phyloP scores from a whole-genome alignment of 2,329 filamentous ascomycete species.

The Fusarium algeriense region DNA sequence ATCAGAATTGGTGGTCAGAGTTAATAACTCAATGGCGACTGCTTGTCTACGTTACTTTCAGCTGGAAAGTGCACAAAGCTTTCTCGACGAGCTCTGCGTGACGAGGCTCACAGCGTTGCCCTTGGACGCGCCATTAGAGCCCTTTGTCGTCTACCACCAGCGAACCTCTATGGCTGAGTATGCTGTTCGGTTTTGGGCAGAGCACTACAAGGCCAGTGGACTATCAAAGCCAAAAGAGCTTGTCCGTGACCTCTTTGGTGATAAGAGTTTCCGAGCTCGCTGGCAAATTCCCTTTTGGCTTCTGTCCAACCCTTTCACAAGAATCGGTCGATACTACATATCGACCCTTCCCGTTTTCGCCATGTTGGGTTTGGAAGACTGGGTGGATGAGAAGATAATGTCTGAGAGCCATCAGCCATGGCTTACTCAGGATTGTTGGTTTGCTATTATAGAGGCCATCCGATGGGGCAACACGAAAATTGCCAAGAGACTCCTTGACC shows the following conservation, averaged over 20 bases:
- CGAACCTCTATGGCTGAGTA: background rate
- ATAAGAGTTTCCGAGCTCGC: background rate
- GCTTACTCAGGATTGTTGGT: background rate
- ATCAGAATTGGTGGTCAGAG: background rate
- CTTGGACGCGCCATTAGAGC: background rate
- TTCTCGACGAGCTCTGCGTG: background rate
- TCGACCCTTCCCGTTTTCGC: background rate
- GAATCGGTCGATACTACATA: background rate
- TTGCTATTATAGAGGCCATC: background rate
- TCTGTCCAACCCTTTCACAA: background rate
- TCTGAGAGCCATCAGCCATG: background rate
- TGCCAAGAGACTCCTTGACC: background rate
- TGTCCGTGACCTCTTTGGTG: background rate
- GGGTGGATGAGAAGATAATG: background rate
- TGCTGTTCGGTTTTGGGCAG: background rate
- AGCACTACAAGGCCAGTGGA: background rate
- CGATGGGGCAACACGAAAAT: background rate
- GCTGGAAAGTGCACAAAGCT: background rate
- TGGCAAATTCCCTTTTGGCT: slow-evolving; percentile 4
- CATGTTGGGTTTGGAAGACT: background rate
- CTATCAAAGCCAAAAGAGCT: background rate
- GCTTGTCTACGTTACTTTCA: background rate
- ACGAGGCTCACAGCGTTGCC: background rate
- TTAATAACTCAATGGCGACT: background rate
- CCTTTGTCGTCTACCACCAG: background rate